These are phyloP conservation scores for Oryza meyeriana DNA, from an alignment of 176 grass and related monocot species.

Conservation along the genomic window DNA sequence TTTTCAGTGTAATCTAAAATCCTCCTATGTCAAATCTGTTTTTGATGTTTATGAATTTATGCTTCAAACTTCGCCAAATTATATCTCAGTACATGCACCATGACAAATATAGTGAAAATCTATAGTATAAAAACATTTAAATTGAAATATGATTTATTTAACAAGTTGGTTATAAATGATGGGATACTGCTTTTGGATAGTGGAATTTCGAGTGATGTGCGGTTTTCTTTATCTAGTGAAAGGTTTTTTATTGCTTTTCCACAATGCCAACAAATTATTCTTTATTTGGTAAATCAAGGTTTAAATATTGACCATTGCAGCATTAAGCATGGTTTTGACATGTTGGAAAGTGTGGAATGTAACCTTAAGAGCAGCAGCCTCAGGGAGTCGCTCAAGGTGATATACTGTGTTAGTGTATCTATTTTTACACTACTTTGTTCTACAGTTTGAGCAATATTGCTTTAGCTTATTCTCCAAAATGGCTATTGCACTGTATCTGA, in stretches of 20 bases:
- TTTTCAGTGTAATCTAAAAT: slow-evolving; percentile 81
- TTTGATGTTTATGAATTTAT: slow-evolving; percentile 94
- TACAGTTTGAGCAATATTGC: background rate
- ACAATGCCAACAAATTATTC: slow-evolving; percentile 12
- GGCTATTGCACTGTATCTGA: background rate
- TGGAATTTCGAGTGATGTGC: slow-evolving; percentile 31
- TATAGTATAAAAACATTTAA: too few species aligned
- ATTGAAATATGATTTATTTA: background rate
- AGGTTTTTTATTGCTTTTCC: slow-evolving; percentile 51
- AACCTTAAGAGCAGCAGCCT: slow-evolving; percentile 56
- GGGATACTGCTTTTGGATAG: background rate
- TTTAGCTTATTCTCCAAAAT: background rate
- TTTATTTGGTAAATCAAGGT: slow-evolving; percentile 6
- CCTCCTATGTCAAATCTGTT: slow-evolving; percentile 82
- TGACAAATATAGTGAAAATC: too few species aligned
- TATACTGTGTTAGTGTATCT: slow-evolving; percentile 19
- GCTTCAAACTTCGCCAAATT: slow-evolving; percentile 88
- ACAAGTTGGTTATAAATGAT: background rate
- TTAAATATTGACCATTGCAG: slow-evolving; percentile 46
- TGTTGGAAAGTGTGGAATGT: slow-evolving; percentile 74
- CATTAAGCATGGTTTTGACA: slow-evolving; percentile 71
- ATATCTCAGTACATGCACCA: too few species aligned
- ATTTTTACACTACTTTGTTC: background rate
- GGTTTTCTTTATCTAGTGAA: slow-evolving; percentile 62
- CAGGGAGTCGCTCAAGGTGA: slow-evolving; percentile 93